Evolutionary conservation across 2,329 filamentous ascomycete species (phyloP).

Genomic region (Fusarium buxicola): DNA sequence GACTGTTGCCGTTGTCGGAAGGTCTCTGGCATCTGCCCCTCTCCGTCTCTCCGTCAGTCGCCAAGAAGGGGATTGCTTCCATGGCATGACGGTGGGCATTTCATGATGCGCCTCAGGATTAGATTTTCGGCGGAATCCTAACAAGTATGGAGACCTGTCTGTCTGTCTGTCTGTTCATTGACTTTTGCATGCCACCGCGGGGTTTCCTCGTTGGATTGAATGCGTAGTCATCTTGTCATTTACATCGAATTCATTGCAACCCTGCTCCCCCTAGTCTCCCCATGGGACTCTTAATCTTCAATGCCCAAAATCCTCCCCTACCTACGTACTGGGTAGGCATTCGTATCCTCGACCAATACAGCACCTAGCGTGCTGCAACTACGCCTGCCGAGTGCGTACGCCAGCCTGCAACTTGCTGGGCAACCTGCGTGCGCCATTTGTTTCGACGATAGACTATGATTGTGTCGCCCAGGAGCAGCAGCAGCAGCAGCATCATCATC

Average conservation of each 20-base stretch:
- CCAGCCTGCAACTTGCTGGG: constrained; percentile 1
- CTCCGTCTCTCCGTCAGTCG: constrained; percentile 4
- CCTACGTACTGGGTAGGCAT: too few relatives aligned
- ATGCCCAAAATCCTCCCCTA: constrained; percentile 12
- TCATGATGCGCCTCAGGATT: constrained; percentile 15
- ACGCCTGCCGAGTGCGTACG: neutral
- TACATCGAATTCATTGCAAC: neutral
- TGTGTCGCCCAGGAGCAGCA: constrained; percentile 2
- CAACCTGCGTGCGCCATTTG: constrained; percentile 18
- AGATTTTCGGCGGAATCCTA: constrained; percentile 1
- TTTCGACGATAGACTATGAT: constrained; percentile 4
- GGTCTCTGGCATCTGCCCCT: constrained; percentile 30
- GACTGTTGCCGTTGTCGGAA: constrained; percentile 33
- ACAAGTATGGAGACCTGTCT: too few relatives aligned
- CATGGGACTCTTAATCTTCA: neutral
- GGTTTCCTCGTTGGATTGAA: neutral
- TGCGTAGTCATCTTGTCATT: neutral
- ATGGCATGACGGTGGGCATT: constrained; percentile 15
- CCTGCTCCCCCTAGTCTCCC: neutral
- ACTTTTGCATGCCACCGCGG: constrained; percentile 1
- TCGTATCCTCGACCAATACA: too few relatives aligned
- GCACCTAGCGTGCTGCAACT: constrained; percentile 16
- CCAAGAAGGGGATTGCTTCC: constrained; percentile 12
- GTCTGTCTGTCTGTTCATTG: neutral
- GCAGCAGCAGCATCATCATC: neutral